These are phyloP conservation scores for Rhizomucor pusillus DNA, from an alignment of 371 early-diverging fungal species.

Conservation along the genomic window DNA sequence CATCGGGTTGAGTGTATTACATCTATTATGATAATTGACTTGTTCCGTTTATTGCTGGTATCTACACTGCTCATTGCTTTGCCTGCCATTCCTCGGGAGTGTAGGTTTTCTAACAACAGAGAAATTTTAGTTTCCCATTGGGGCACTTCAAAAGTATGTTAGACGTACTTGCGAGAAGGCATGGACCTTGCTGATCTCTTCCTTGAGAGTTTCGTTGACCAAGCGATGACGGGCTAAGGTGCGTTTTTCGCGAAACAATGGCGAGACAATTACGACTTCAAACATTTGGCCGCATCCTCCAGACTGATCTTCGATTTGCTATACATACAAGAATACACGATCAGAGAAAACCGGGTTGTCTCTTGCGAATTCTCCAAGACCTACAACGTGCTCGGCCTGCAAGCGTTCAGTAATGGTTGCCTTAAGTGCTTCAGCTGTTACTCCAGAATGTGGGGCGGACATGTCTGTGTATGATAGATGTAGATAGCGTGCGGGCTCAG, in stretches of 20 bases:
- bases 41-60: slow-evolving; percentile 8
- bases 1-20: no score
- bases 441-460: slow-evolving; percentile 34
- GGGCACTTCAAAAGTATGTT: background rate
- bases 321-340: slow-evolving; percentile 5
- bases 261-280: slow-evolving; percentile 73
- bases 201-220: slow-evolving; percentile 77
- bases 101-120: slow-evolving; percentile 59
- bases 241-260: slow-evolving; percentile 68
- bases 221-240: slow-evolving; percentile 72
- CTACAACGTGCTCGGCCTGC: slow-evolving; percentile 61
- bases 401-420: slow-evolving; percentile 51
- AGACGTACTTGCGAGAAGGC: slow-evolving; percentile 77
- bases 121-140: background rate
- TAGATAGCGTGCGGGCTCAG: no score
- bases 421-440: slow-evolving; percentile 53
- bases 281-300: slow-evolving; percentile 82
- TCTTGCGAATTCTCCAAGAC: slow-evolving; percentile 7
- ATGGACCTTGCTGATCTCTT: slow-evolving; percentile 73
- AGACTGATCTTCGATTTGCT: slow-evolving; percentile 59
- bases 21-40: no score
- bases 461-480: no score
- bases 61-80: slow-evolving; percentile 29
- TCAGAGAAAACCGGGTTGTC: background rate
- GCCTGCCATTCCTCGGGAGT: slow-evolving; percentile 71